phyloP scores from a whole-genome alignment of 306 rosid genomes.

The Glycyrrhiza uralensis region DNA sequence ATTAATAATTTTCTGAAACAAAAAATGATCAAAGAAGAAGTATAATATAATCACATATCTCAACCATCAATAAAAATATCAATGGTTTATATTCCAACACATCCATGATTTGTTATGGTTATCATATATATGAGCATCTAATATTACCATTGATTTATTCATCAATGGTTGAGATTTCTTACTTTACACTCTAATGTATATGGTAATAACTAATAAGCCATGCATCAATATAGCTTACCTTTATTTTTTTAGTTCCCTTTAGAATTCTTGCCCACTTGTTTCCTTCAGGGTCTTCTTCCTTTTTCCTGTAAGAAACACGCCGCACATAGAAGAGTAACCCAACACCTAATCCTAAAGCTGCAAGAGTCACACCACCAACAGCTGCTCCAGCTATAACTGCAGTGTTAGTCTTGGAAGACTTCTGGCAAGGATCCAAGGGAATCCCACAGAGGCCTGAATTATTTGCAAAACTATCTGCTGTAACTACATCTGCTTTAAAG shows the following conservation, averaged over 20 bases:
- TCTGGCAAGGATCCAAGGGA: slow-evolving; percentile 35
- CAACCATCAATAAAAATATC: no score
- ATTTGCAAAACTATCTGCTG: slow-evolving; percentile 39
- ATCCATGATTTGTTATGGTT: no score
- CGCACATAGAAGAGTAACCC: slow-evolving; percentile 63
- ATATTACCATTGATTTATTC: no score
- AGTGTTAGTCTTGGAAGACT: slow-evolving; percentile 42
- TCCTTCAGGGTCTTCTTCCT: slow-evolving; percentile 90
- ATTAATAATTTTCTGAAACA: background rate
- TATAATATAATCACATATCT: background rate
- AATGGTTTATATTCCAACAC: no score
- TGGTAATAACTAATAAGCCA: background rate
- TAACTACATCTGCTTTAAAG: background rate
- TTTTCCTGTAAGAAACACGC: slow-evolving; percentile 51
- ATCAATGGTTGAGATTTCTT: no score
- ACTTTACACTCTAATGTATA: no score
- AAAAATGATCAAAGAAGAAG: background rate
- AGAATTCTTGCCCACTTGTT: slow-evolving; percentile 88
- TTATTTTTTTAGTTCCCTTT: slow-evolving; percentile 72
- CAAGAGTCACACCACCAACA: slow-evolving; percentile 62
- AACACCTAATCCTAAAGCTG: slow-evolving; percentile 54
- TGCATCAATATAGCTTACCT: slow-evolving; percentile 50
- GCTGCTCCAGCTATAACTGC: slow-evolving; percentile 76
- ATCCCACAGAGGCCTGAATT: slow-evolving; percentile 62
- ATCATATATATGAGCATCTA: no score